Evolutionary conservation across 805 yeast genomes (phyloP).

Genomic region (Kodamaea nitidulidarum): DNA sequence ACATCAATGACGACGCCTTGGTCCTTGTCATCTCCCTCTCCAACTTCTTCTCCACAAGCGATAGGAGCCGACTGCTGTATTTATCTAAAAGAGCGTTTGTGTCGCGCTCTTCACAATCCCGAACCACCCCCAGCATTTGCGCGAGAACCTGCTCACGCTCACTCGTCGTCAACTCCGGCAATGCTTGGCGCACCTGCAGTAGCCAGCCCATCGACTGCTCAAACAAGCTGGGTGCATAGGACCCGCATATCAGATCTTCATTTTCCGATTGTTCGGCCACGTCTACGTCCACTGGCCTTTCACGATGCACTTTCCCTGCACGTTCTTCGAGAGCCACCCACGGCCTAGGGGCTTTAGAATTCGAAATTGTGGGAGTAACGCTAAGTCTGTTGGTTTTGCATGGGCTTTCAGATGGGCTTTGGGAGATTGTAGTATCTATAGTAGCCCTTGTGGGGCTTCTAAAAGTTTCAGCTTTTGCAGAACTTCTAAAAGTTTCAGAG

Average conservation of each 20-base stretch:
- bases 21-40: constrained; percentile 1
- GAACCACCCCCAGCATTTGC: background rate
- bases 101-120: background rate
- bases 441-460: too few species aligned
- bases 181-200: background rate
- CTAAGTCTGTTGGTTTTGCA: too few species aligned
- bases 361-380: too few species aligned
- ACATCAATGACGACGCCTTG: constrained; percentile 4
- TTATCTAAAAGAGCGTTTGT: constrained; percentile 26
- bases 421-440: too few species aligned
- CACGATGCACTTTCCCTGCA: background rate
- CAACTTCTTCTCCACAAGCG: constrained; percentile 24
- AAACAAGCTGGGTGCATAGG: background rate
- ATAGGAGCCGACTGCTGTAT: constrained; percentile 36
- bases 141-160: constrained; percentile 1
- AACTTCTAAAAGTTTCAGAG: too few species aligned
- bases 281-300: too few species aligned
- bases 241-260: background rate
- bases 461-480: too few species aligned
- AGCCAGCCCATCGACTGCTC: background rate
- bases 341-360: background rate
- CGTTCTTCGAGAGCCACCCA: background rate
- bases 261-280: too few species aligned
- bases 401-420: too few species aligned
- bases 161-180: background rate